Conservation (phyloP, 108 stramenopile species). For the Discostella pseudostelligera region DNA sequence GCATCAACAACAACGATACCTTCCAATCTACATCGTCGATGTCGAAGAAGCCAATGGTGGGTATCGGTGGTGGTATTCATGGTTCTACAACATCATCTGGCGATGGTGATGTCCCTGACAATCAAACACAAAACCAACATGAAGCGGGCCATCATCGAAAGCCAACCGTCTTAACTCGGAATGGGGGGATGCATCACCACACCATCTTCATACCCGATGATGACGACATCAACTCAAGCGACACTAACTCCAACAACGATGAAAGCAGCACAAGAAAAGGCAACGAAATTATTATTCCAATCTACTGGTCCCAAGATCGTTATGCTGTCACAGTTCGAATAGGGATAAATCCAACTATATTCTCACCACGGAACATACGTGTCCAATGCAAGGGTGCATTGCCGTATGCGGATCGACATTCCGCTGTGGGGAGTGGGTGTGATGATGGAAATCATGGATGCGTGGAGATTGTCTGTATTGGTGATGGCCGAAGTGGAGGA, state of each 20-base stretch:
- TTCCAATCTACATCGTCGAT: no score
- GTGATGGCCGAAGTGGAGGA: not conserved
- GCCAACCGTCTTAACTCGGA: constrained; percentile 3
- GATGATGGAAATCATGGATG: constrained; percentile 11
- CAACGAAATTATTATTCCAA: constrained; percentile 14
- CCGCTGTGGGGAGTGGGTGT: constrained; percentile 43
- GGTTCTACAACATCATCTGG: no score
- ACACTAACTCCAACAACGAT: not conserved
- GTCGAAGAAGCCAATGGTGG: no score
- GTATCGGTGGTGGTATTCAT: no score
- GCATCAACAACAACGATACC: no score
- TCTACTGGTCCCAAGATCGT: constrained; percentile 46
- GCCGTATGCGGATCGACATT: constrained; percentile 33
- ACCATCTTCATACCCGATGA: not conserved
- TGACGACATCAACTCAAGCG: not conserved
- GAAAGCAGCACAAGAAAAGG: not conserved
- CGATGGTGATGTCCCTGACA: constrained; percentile 7
- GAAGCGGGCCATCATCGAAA: not conserved
- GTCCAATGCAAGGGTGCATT: constrained; percentile 30
- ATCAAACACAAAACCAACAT: constrained; percentile 16
- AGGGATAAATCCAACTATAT: constrained; percentile 22
- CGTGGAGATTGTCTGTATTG: constrained; percentile 21
- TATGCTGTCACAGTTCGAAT: constrained; percentile 26
- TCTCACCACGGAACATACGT: constrained; percentile 27
- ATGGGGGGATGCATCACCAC: constrained; percentile 26